Evolutionary conservation across 768 basidiomycete genomes (phyloP).

Genomic region (Sporobolomyces phaffii): DNA sequence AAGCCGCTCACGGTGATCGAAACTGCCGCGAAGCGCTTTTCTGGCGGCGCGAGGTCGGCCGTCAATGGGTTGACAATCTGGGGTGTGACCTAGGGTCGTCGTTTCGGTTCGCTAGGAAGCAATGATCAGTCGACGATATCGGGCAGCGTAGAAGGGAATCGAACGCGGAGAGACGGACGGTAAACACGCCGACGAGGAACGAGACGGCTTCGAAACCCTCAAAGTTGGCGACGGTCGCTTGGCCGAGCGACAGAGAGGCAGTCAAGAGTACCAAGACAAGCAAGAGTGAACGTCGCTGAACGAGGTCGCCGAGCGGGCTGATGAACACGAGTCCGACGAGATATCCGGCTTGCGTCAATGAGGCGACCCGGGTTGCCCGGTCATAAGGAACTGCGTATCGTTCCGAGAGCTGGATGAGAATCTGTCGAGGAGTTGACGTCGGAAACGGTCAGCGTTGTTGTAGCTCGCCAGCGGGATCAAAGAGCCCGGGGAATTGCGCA

Average conservation of each 20-base stretch:
- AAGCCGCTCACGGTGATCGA: slow-evolving; percentile 53
- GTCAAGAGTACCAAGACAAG: slow-evolving; percentile 54
- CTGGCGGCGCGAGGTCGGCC: slow-evolving; percentile 71
- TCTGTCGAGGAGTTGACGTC: slow-evolving; percentile 43
- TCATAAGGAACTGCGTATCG: slow-evolving; percentile 6
- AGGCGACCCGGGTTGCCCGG: background rate
- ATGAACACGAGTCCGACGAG: slow-evolving; percentile 58
- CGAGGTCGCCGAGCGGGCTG: slow-evolving; percentile 73
- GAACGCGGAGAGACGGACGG: too few species aligned
- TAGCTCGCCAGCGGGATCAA: too few species aligned
- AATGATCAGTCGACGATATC: too few species aligned
- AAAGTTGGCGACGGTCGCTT: slow-evolving; percentile 54
- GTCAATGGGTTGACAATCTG: slow-evolving; percentile 61
- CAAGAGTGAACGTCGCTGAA: slow-evolving; percentile 46
- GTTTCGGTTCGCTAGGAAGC: too few species aligned
- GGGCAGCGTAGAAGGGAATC: too few species aligned
- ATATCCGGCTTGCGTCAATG: slow-evolving; percentile 21
- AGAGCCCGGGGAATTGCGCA: too few species aligned
- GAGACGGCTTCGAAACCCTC: slow-evolving; percentile 55
- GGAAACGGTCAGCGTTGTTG: too few species aligned
- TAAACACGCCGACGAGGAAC: slow-evolving; percentile 44
- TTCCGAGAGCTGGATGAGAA: slow-evolving; percentile 38
- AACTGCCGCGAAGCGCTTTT: slow-evolving; percentile 66
- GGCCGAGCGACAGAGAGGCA: slow-evolving; percentile 57
- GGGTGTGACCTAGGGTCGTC: too few species aligned